Base-by-base conservation (phyloP, 768 basidiomycete species). In the Psilocybe cubensis region DNA sequence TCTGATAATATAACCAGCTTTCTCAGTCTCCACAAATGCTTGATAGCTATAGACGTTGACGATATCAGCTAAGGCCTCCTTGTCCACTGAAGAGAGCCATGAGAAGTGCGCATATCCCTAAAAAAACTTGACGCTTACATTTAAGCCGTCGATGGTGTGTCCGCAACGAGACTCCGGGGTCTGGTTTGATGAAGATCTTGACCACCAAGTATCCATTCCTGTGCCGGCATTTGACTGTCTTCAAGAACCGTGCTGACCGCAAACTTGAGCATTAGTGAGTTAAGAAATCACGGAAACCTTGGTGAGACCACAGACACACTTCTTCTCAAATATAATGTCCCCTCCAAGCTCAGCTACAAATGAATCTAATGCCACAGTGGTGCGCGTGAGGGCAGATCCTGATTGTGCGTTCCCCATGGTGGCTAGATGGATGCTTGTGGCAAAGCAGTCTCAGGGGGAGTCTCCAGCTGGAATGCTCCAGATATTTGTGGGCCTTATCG, bases 101-200 rank as follows among this genome's bases (percentile, higher is more conserved):
- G 20, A 60, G 52, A 51, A 54, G 51, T 49, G 5, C 35, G 12
- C n/a, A 29, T 14, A 24, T 21, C 12, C 50, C 10, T 10, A 23
- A 38, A 35, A 9, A 28, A 7, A 10, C 1, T 11, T 74, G 18
- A 20, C 17, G 62, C 74, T 49, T 56, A 90, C 96, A 75, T 75
- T 96, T 97, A 62, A 98, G 75, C 59, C 89, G 78, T 53, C 87
- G 76, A 52, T 89, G 84, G 65, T 96, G 89, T 45, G 81, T 84
- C 56, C 87, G 74, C 66, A 98, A 75, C 11, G 88, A 89, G 55
- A 96, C 68, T 3, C 88, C 84, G 23, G 94, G 92, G 73, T 98
- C 94, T 0, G 94, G 89, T 70, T 99, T 98, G 68, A 96, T 86
- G 76, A 96, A 97, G 56, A 98, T 88, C 82, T 98, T 98, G 67